Conservation (phyloP, 352 stramenopile genomes). For the Phytophthora pini region DNA sequence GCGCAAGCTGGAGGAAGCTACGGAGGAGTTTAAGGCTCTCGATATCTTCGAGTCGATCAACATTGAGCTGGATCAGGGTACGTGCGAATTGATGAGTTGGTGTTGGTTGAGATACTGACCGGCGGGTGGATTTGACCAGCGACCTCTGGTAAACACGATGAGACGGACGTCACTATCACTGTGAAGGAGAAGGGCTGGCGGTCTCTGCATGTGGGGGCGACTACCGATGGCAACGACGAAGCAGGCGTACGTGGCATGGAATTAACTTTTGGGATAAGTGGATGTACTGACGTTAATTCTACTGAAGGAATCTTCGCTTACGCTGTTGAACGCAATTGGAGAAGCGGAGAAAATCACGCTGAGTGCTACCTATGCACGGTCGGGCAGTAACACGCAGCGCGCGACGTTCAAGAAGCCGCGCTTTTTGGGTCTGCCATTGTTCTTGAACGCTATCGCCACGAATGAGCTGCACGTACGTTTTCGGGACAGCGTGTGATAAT, state of each 20-base stretch:
- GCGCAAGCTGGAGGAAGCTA: constrained; percentile 60
- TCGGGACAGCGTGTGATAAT: neutral
- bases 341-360: constrained; percentile 87
- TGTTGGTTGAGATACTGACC: constrained; percentile 6
- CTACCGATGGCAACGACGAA: constrained; percentile 86
- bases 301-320: constrained; percentile 80
- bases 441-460: constrained; percentile 71
- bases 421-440: constrained; percentile 84
- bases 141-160: constrained; percentile 69
- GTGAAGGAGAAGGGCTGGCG: constrained; percentile 90
- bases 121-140: constrained; percentile 34
- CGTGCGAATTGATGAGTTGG: neutral
- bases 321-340: constrained; percentile 83
- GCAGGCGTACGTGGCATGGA: constrained; percentile 52
- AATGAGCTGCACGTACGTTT: constrained; percentile 82
- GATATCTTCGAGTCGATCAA: constrained; percentile 89
- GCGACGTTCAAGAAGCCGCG: constrained; percentile 88
- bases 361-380: constrained; percentile 82
- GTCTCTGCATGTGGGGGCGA: constrained; percentile 85
- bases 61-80: constrained; percentile 82
- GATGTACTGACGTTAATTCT: constrained; percentile 9
- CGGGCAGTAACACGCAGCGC: constrained; percentile 86
- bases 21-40: constrained; percentile 73
- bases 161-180: constrained; percentile 89
- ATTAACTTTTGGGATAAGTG: neutral